These are phyloP conservation scores for Aspergillus hancockii DNA, from an alignment of 495 filamentous ascomycete genomes.

Conservation along the genomic window DNA sequence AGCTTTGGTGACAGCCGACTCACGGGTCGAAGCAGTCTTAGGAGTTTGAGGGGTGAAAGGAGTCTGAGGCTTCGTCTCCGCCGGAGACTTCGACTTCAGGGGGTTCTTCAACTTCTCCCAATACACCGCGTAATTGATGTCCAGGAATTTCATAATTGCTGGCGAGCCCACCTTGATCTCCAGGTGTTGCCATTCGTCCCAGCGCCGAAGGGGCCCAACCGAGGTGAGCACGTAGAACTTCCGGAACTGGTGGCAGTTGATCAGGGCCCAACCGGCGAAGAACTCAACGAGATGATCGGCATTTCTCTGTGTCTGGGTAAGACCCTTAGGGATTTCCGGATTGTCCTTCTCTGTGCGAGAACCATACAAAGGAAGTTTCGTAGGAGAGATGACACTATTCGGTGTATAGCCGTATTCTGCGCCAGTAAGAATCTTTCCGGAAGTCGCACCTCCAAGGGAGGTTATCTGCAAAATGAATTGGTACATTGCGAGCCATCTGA, in stretches of 20 bases:
- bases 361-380: constrained; percentile 23
- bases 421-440: constrained; percentile 18
- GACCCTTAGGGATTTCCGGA: constrained; percentile 20
- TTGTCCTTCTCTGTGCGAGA: constrained; percentile 21
- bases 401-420: constrained; percentile 13
- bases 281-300: constrained; percentile 43
- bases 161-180: constrained; percentile 17
- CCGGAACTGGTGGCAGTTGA: constrained; percentile 37
- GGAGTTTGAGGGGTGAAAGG: constrained; percentile 3
- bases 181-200: constrained; percentile 39
- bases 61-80: not conserved
- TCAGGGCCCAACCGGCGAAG: constrained; percentile 45
- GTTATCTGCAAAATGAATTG: constrained; percentile 30
- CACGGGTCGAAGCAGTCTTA: not conserved
- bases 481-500: constrained; percentile 32
- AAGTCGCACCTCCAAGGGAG: constrained; percentile 5
- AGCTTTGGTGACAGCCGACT: not conserved
- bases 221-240: constrained; percentile 29
- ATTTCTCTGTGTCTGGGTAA: constrained; percentile 29
- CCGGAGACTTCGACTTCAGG: not conserved
- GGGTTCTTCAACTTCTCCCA: constrained; percentile 10
- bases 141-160: constrained; percentile 19
- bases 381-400: constrained; percentile 27
- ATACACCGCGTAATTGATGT: constrained; percentile 19
- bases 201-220: constrained; percentile 23